Percentiles rank a stretch among this genome's conserved stretches.
These are phyloP conservation scores for Rhynchospora breviuscula DNA, from an alignment of 176 grass and related monocot genomes.

Conservation along the genomic window DNA sequence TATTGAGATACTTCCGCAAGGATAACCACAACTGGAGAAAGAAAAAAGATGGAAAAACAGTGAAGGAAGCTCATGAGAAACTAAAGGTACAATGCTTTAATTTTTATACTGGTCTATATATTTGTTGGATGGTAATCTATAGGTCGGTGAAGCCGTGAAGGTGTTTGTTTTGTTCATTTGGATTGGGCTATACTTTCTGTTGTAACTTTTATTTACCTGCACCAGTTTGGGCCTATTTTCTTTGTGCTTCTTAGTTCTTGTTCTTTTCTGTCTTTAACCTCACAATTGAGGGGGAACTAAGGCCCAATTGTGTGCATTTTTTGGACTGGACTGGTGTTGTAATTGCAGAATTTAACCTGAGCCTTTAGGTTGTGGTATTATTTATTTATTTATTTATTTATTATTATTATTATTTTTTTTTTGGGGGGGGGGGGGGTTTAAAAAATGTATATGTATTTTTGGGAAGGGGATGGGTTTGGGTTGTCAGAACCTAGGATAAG, in stretches of 20 bases:
- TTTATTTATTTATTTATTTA: no score
- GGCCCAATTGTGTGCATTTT: no score
- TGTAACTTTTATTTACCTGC: neutral
- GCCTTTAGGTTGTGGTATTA: no score
- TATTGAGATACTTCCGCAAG: conserved; percentile 84
- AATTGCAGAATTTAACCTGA: no score
- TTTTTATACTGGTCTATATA: neutral
- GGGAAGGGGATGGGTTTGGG: neutral
- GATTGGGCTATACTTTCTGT: neutral
- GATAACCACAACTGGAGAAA: conserved; percentile 90
- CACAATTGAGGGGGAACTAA: neutral
- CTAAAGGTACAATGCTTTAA: conserved; percentile 42
- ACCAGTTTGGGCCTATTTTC: neutral
- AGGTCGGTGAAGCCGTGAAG: neutral
- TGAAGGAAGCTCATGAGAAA: conserved; percentile 91
- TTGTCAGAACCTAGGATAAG: neutral
- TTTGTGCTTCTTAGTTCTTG: neutral
- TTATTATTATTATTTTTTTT: no score
- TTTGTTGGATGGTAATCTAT: neutral
- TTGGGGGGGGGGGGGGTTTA: no score
- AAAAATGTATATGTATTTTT: no score
- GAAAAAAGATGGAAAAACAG: conserved; percentile 82
- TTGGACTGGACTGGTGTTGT: no score
- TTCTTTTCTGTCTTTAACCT: neutral
- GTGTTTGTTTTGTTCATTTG: neutral